Percentiles rank a stretch among this genome's conserved stretches.
These are phyloP conservation scores for Spirogloea muscicola DNA, from an alignment of 139 green algal genomes.

Conservation along the genomic window DNA sequence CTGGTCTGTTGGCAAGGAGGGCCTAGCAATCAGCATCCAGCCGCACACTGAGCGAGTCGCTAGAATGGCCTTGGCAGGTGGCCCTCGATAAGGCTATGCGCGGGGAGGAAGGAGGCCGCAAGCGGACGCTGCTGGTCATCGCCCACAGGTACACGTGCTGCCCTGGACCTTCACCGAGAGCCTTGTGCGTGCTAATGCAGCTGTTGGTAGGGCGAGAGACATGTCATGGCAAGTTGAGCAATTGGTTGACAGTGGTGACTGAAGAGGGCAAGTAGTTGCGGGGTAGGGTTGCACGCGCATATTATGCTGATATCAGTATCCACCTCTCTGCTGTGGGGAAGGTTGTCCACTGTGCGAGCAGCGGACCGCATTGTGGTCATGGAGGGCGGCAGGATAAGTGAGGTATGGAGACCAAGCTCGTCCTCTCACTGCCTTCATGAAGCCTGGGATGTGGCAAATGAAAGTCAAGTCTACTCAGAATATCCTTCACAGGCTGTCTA, in stretches of 20 bases:
- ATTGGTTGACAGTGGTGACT: neutral
- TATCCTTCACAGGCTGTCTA: too few relatives aligned
- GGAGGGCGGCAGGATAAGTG: conserved; percentile 42
- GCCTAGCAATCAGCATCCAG: too few relatives aligned
- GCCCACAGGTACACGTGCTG: conserved; percentile 63
- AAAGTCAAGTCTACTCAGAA: too few relatives aligned
- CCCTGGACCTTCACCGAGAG: too few relatives aligned
- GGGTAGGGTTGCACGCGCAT: neutral
- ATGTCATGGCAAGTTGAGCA: neutral
- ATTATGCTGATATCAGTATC: neutral
- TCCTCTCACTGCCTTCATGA: too few relatives aligned
- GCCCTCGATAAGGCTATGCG: conserved; percentile 36
- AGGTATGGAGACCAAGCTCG: conserved; percentile 27
- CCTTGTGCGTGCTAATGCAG: too few relatives aligned
- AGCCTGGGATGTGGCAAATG: too few relatives aligned
- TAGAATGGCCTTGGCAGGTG: too few relatives aligned
- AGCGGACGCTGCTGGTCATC: conserved; percentile 77
- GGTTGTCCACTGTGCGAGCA: conserved; percentile 72
- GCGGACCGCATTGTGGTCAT: conserved; percentile 79
- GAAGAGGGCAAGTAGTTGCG: neutral
- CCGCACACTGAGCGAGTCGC: too few relatives aligned
- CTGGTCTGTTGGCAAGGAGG: too few relatives aligned
- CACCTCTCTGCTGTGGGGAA: neutral
- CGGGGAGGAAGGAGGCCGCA: neutral
- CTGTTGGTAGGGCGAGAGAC: too few relatives aligned